Evolutionary conservation across 2,329 filamentous ascomycete genomes (phyloP).

Genomic region (Drechmeria coniospora): DNA sequence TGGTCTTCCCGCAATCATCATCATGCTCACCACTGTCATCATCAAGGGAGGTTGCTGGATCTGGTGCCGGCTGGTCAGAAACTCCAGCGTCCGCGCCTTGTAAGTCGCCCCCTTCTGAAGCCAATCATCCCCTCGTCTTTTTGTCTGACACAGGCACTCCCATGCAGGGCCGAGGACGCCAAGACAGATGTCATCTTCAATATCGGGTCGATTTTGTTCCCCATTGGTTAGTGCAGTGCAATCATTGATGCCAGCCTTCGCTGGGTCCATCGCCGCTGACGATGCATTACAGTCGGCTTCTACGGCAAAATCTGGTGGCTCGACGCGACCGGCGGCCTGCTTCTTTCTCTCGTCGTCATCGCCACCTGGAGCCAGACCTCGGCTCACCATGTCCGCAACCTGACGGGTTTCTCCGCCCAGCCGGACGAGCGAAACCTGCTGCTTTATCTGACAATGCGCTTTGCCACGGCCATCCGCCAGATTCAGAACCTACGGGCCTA

Average conservation of each 20-base stretch:
- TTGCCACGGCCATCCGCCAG: slow-evolving; percentile 72
- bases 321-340: slow-evolving; percentile 61
- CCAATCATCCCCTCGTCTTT: not conserved
- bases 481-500: slow-evolving; percentile 79
- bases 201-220: slow-evolving; percentile 75
- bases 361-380: slow-evolving; percentile 64
- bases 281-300: slow-evolving; percentile 40
- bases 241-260: no score
- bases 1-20: slow-evolving; percentile 53
- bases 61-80: slow-evolving; percentile 75
- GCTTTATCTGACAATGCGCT: slow-evolving; percentile 85
- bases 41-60: slow-evolving; percentile 75
- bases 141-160: slow-evolving; percentile 3
- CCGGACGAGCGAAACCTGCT: slow-evolving; percentile 74
- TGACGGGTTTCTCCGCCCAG: slow-evolving; percentile 63
- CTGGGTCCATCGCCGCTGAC: not conserved
- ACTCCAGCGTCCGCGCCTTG: slow-evolving; percentile 72
- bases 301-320: slow-evolving; percentile 72
- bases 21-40: slow-evolving; percentile 69
- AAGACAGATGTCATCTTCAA: slow-evolving; percentile 80
- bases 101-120: slow-evolving; percentile 18
- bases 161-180: slow-evolving; percentile 30
- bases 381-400: slow-evolving; percentile 61
- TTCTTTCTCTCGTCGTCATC: slow-evolving; percentile 68
- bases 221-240: slow-evolving; percentile 44